Percentiles rank a stretch among this genome's conserved stretches.
Evolutionary conservation across 495 filamentous ascomycete genomes (phyloP).

Genomic region (Lophium mytilinum): DNA sequence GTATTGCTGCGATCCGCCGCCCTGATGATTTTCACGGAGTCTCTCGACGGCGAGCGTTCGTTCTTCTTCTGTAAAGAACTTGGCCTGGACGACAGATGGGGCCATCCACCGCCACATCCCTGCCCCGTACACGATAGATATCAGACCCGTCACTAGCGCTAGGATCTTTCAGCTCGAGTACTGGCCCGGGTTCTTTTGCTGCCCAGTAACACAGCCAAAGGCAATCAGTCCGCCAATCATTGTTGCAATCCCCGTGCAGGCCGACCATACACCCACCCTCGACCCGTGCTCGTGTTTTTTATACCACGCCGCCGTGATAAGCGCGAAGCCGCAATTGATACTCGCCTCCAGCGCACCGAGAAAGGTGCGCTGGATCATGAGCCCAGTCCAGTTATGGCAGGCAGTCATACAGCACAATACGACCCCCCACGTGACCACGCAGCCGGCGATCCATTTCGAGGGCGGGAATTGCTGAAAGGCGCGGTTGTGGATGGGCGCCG

Average conservation of each 20-base stretch:
- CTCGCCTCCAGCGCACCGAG: not conserved
- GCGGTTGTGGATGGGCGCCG: constrained; percentile 7
- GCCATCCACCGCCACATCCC: not conserved
- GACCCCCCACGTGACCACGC: not conserved
- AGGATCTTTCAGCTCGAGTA: constrained; percentile 1
- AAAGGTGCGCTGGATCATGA: not conserved
- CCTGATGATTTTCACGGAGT: constrained; percentile 2
- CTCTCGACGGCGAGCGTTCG: not conserved
- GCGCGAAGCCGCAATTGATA: not conserved
- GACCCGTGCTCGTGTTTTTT: not conserved
- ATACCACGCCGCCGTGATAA: not conserved
- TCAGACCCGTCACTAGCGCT: not conserved
- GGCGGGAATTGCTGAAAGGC: not conserved
- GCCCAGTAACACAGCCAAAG: not conserved
- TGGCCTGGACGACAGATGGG: not conserved
- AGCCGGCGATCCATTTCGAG: not conserved
- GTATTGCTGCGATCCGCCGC: not conserved
- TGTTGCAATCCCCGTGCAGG: not conserved
- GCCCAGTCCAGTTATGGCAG: not conserved
- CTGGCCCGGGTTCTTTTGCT: not conserved
- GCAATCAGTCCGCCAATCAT: constrained; percentile 1
- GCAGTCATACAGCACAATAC: not conserved
- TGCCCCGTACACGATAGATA: not conserved
- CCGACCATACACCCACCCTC: not conserved
- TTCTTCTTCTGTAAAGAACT: constrained; percentile 3